Percentiles rank a stretch among this genome's conserved stretches.
Conservation (phyloP, 345 rosid genomes). For the Salix viminalis region DNA sequence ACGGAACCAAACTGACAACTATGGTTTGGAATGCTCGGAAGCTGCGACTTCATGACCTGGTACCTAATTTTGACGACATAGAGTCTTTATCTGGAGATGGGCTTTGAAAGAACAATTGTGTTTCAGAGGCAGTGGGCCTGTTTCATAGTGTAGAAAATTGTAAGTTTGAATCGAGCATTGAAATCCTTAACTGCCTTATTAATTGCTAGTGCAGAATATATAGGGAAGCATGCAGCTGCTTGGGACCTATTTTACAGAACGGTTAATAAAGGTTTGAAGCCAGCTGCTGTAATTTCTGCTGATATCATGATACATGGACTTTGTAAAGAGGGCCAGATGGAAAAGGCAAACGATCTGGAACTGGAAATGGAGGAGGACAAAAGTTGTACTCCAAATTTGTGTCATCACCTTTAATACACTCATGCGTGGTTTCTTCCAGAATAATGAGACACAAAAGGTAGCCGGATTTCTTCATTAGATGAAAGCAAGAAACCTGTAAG, state of each 20-base stretch:
- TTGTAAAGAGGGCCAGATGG: slow-evolving; percentile 11
- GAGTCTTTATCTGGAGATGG: slow-evolving; percentile 6
- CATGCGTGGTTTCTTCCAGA: slow-evolving; percentile 13
- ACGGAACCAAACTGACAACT: too few relatives aligned
- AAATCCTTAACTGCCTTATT: slow-evolving; percentile 22
- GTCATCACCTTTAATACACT: slow-evolving; percentile 23
- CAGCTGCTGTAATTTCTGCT: slow-evolving; percentile 23
- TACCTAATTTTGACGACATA: slow-evolving; percentile 2
- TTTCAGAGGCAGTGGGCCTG: slow-evolving; percentile 25
- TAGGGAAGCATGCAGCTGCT: slow-evolving; percentile 9
- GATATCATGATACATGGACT: slow-evolving; percentile 23
- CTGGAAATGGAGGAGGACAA: slow-evolving; percentile 31
- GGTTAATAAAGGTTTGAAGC: slow-evolving; percentile 14
- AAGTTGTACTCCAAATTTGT: slow-evolving; percentile 18
- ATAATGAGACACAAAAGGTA: slow-evolving; percentile 9
- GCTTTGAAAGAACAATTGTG: slow-evolving; percentile 30
- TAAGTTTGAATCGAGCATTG: neutral
- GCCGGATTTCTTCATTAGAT: slow-evolving; percentile 31
- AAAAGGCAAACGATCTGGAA: slow-evolving; percentile 19
- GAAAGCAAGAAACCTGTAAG: slow-evolving; percentile 28
- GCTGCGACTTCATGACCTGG: slow-evolving; percentile 10
- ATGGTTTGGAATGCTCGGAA: slow-evolving; percentile 17
- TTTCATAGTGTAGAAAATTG: slow-evolving; percentile 9
- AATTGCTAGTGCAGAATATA: slow-evolving; percentile 18
- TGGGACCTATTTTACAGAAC: slow-evolving; percentile 15